Conservation (phyloP, 2,329 filamentous ascomycete genomes). For the Knoxdaviesia capensis region DNA sequence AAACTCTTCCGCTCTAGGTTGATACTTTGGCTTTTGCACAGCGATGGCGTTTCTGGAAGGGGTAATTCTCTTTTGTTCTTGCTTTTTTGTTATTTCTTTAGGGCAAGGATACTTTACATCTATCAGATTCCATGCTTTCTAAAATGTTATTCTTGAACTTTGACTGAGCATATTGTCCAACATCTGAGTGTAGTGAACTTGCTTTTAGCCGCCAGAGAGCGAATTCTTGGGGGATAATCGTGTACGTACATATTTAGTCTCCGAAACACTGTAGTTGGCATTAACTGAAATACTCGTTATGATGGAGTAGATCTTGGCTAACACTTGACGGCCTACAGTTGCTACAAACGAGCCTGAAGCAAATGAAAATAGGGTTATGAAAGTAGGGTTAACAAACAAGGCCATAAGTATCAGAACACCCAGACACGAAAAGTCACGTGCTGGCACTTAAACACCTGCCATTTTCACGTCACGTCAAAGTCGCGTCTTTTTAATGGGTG, state of each 20-base stretch:
- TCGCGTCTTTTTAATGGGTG: constrained; percentile 11
- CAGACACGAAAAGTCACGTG: constrained; percentile 13
- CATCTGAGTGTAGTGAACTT: background rate
- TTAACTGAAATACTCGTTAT: too few species aligned
- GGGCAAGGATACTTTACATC: background rate
- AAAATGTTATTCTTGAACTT: too few species aligned
- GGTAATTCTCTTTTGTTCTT: background rate
- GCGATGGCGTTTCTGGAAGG: constrained; percentile 13
- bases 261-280: too few species aligned
- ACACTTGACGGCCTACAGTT: too few species aligned
- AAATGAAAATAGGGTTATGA: too few species aligned
- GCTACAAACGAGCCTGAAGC: too few species aligned
- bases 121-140: background rate
- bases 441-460: constrained; percentile 10
- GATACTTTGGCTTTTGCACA: constrained; percentile 9
- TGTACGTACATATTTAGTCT: too few species aligned
- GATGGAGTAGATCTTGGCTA: too few species aligned
- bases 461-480: constrained; percentile 16
- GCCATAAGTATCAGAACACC: too few species aligned
- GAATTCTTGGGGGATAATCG: background rate
- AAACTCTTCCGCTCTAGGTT: too few species aligned
- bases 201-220: background rate
- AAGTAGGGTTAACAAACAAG: too few species aligned
- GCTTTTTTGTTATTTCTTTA: background rate
- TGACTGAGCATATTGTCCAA: too few species aligned